Percentiles rank a stretch among this genome's conserved stretches.
Conservation (phyloP, 179 eudicot species). For the Beta lomatogona region DNA sequence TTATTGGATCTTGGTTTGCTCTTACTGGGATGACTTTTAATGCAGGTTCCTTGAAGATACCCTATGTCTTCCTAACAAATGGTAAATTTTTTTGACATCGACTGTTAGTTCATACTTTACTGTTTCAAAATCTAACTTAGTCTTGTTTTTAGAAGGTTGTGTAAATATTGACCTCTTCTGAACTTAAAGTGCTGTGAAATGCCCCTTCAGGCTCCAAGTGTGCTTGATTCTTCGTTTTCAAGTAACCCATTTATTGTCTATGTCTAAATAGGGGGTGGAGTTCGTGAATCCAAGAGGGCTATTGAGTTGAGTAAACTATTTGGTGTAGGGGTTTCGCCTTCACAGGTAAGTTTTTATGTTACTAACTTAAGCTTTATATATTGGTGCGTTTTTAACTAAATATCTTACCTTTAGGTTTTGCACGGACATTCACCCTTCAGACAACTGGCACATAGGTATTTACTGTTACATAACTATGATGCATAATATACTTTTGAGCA, state of each 20-base stretch:
- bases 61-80: conserved; percentile 81
- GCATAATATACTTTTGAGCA: not conserved
- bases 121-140: not conserved
- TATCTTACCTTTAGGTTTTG: conserved; percentile 57
- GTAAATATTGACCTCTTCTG: not conserved
- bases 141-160: not conserved
- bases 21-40: not conserved
- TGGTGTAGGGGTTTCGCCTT: conserved; percentile 58
- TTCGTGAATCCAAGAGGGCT: conserved; percentile 91
- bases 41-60: conserved; percentile 76
- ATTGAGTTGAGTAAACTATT: conserved; percentile 56
- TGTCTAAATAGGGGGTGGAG: conserved; percentile 69
- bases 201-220: not conserved
- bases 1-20: not conserved
- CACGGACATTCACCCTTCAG: conserved; percentile 95
- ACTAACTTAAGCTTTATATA: not conserved
- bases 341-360: conserved; percentile 53
- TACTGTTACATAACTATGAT: not conserved
- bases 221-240: too few species aligned
- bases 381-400: not conserved
- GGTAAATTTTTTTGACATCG: conserved; percentile 43
- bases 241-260: not conserved
- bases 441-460: conserved; percentile 60
- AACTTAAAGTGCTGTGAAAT: not conserved
- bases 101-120: not conserved